These are phyloP conservation scores for Ceratocystis eucalypticola DNA, from an alignment of 2,329 filamentous ascomycete species.

Conservation along the genomic window DNA sequence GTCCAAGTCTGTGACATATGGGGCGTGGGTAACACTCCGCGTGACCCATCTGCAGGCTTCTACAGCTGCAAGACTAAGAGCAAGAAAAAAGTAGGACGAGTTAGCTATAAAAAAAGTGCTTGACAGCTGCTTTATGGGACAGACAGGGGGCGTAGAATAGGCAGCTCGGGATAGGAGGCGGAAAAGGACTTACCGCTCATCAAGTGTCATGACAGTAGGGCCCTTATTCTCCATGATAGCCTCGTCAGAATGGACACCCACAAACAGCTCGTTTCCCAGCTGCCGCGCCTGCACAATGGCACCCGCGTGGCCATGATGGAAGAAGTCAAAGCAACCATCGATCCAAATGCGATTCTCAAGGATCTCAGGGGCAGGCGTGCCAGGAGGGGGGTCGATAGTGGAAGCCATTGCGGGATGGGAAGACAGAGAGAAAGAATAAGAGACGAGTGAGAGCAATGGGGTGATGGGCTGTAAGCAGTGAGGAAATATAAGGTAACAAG, in stretches of 20 bases:
- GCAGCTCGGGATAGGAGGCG: not conserved
- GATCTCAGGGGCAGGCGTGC: slow-evolving; percentile 40
- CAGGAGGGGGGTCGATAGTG: slow-evolving; percentile 26
- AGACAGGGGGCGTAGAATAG: not conserved
- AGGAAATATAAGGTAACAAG: not conserved
- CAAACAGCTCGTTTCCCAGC: slow-evolving; percentile 74
- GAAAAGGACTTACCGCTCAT: slow-evolving; percentile 51
- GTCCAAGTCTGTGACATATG: slow-evolving; percentile 83
- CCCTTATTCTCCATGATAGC: slow-evolving; percentile 94
- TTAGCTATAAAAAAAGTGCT: slow-evolving; percentile 13
- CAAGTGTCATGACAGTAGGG: slow-evolving; percentile 88
- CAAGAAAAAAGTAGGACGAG: not conserved
- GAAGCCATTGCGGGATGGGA: slow-evolving; percentile 12
- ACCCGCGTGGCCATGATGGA: slow-evolving; percentile 92
- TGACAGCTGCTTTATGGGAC: too few species aligned
- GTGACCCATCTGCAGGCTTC: slow-evolving; percentile 95
- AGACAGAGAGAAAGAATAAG: not conserved
- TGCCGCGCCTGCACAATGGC: slow-evolving; percentile 93
- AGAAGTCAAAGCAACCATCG: slow-evolving; percentile 98
- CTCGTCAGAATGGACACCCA: slow-evolving; percentile 91
- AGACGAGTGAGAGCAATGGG: not conserved
- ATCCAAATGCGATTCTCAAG: slow-evolving; percentile 79
- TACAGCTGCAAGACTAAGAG: slow-evolving; percentile 62
- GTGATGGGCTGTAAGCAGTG: not conserved
- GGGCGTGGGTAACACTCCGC: slow-evolving; percentile 66